Evolutionary conservation across 1,139 yeast species (phyloP), one percentile per base, ranked within the genome.

Genomic region (Pichia sp.): DNA sequence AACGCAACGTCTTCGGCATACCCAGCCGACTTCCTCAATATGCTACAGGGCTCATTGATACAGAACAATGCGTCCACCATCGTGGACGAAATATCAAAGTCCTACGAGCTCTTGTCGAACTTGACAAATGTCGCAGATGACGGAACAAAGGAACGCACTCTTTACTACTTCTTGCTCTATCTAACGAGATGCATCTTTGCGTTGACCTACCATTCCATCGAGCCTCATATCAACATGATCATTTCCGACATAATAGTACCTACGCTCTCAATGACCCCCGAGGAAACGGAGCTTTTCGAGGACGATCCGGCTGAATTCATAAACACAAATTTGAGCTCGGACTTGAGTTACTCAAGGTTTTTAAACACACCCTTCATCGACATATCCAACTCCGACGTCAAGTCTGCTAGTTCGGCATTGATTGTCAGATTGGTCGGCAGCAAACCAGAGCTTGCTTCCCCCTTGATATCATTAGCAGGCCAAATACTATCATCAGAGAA

Each of bases 301-400:
- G 87, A 82, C 58, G 92, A 86, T 58, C 84, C 87, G 6, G 88
- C 84, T 60, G 92, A 86, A 63, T 87, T 85, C 64, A 77, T 85
- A 42, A 78, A 91, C 72, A 77, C 87, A 95, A 88, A 60, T 78
- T 81, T 42, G 79, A 81, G 49, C 0, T 85, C 97, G 1, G 80
- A 8, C 33, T 7, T 0, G 85, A 97, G 10, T 29, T 4, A 27
- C 38, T 4, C 30, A 14, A 3, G 17, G 29, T n/a, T 29, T 4
- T 27, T n/a, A 33, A 40, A n/a, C 43, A 10, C 27, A 14, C 44
- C 47, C 30, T 14, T 36, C 2, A 6, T 6, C 1, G 49, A 48
- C 30, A n/a, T 52, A 7, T 48, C 49, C 12, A 49, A 44, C 12
- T 34, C 48, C 8, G 52, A 54, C 42, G 6, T 54, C 4, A 33